phyloP scores from a whole-genome alignment of 2,329 filamentous ascomycete genomes.

The Claviceps arundinis region DNA sequence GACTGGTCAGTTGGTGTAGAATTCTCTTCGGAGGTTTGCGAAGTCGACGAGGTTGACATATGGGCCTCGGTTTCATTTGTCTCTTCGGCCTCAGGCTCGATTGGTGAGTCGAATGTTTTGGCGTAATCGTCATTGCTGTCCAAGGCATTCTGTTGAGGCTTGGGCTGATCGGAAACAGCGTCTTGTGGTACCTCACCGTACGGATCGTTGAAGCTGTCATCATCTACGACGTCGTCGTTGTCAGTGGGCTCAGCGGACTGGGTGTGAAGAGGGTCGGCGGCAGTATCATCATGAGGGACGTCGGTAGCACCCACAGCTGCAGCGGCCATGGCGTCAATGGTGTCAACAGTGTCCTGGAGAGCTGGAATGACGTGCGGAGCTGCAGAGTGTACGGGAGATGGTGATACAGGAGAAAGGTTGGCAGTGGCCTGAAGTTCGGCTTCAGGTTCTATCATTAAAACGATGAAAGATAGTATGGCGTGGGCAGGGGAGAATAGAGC shows the following conservation, averaged over 20 bases:
- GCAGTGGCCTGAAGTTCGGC: slow-evolving; percentile 38
- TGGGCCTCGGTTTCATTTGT: slow-evolving; percentile 23
- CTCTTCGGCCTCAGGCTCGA: slow-evolving; percentile 22
- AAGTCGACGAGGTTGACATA: slow-evolving; percentile 28
- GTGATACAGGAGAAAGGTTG: slow-evolving; percentile 38
- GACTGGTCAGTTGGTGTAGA: slow-evolving; percentile 26
- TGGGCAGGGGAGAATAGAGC: slow-evolving; percentile 3
- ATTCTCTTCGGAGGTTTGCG: slow-evolving; percentile 28
- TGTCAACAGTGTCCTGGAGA: slow-evolving; percentile 40
- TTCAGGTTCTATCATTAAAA: slow-evolving; percentile 33
- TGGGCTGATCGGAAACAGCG: slow-evolving; percentile 8
- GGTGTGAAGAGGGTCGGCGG: slow-evolving; percentile 19
- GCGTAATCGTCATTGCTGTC: slow-evolving; percentile 35
- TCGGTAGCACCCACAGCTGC: slow-evolving; percentile 17
- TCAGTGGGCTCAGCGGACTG: slow-evolving; percentile 20
- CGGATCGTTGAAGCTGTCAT: slow-evolving; percentile 34
- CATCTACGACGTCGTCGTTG: slow-evolving; percentile 26
- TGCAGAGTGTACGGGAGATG: slow-evolving; percentile 32
- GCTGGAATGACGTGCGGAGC: slow-evolving; percentile 33
- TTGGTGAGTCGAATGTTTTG: slow-evolving; percentile 37
- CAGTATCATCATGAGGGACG: slow-evolving; percentile 14
- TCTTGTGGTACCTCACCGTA: slow-evolving; percentile 28
- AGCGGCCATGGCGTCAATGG: slow-evolving; percentile 32
- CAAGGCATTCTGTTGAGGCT: slow-evolving; percentile 17
- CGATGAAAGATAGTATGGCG: slow-evolving; percentile 5